phyloP scores from a whole-genome alignment of 1,284 basidiomycete genomes.

The Tilletia indica region DNA sequence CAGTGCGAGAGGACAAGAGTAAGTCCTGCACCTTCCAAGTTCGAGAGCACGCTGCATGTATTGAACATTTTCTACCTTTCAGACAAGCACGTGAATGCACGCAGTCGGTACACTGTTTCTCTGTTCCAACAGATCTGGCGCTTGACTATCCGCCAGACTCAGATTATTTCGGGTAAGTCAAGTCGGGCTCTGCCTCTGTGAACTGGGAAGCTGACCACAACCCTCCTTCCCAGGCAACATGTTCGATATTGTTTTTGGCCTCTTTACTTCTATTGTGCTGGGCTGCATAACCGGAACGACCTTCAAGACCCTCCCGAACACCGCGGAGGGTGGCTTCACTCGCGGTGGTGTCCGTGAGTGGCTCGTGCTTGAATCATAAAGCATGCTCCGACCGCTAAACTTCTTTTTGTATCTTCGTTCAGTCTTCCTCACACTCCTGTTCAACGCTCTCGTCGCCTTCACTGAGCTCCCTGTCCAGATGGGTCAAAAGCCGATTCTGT shows the following conservation, averaged over 20 bases:
- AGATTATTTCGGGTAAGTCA: constrained; percentile 66
- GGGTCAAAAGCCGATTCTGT: constrained; percentile 30
- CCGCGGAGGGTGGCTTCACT: constrained; percentile 45
- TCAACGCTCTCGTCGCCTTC: constrained; percentile 74
- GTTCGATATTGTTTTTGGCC: constrained; percentile 67
- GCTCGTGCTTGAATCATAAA: too few species aligned
- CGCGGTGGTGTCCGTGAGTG: constrained; percentile 33
- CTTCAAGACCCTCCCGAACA: constrained; percentile 60
- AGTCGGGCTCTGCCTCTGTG: too few species aligned
- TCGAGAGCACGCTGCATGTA: too few species aligned
- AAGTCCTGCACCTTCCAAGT: constrained; percentile 3
- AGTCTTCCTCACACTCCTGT: constrained; percentile 64
- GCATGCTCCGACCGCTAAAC: too few species aligned
- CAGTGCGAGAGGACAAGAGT: constrained; percentile 72
- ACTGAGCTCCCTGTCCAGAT: constrained; percentile 41
- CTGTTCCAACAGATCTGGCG: constrained; percentile 60
- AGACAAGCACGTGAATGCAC: constrained; percentile 72
- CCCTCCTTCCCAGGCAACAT: constrained; percentile 59
- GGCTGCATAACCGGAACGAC: constrained; percentile 79
- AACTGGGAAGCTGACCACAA: too few species aligned
- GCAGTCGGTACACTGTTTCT: constrained; percentile 79
- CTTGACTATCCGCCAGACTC: constrained; percentile 73
- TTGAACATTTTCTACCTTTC: too few species aligned
- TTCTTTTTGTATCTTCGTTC: background rate
- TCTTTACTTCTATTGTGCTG: constrained; percentile 58